Base-by-base conservation (phyloP, 2,329 filamentous ascomycete genomes). In the Colletotrichum destructivum region DNA sequence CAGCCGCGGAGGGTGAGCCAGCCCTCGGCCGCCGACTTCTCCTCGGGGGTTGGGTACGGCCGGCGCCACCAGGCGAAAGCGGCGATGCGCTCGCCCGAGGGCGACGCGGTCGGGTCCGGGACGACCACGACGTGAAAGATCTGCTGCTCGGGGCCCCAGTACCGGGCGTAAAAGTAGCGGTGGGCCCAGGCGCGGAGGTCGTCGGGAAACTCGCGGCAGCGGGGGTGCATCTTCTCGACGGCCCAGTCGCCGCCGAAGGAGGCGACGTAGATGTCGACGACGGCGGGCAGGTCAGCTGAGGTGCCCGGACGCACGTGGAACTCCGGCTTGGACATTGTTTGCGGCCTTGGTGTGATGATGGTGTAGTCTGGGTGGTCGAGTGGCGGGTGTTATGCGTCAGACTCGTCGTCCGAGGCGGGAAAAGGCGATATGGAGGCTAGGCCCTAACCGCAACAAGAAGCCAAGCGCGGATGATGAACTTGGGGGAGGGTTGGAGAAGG, bases 31-130 rank as follows among this genome's bases (percentile, higher is more conserved):
- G 70, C 71, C n/a, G 73, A 49, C 13, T 66, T 62, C 40, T 66
- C 63, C 31, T 31, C 66, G 13, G 65, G 56, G 23, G 55, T 51
- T 49, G 62, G 70, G 62, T 69, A 74, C 13, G 66, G 79, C 26
- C 75, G 75, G 69, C 80, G 78, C 79, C 81, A 82, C 78, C 79
- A 83, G 7, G 79, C 71, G 52, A 82, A 80, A 1, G 75, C 82
- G 7, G 79, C 78, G 6, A 79, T 31, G 13, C 51, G 74, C 31
- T 74, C 69, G 3, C 71, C 63, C n/a, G 49, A 62, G 13, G 56
- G 55, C 18, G 62, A 62, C 4, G 75, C 68, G 35, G 71, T 26
- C 26, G 26, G 74, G 55, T 78, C 76, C 23, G 64, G 64, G 7
- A 78, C 60, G 54, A 79, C 75, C 21, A 77, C 76, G 21, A 83